These are phyloP conservation scores for Hypoxylon cercidicola DNA, from an alignment of 495 filamentous ascomycete genomes.

Conservation along the genomic window DNA sequence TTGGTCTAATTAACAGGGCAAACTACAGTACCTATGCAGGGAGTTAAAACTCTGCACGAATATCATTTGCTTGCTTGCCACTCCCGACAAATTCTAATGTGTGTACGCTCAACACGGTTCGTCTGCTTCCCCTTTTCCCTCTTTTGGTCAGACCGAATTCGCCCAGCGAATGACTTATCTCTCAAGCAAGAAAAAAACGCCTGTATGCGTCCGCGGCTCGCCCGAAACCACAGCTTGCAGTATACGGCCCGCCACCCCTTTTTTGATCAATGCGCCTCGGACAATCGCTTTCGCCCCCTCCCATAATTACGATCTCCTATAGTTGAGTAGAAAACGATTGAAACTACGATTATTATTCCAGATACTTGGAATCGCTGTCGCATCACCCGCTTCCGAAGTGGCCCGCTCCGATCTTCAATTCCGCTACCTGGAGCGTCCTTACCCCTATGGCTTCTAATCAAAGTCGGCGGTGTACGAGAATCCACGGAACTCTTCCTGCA, in stretches of 20 bases:
- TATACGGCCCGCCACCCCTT: not conserved
- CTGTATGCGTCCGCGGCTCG: slow-evolving; percentile 15
- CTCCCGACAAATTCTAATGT: slow-evolving; percentile 33
- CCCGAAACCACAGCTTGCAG: slow-evolving; percentile 19
- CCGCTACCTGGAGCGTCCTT: not conserved
- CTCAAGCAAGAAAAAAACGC: slow-evolving; percentile 18
- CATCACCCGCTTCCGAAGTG: too few species aligned
- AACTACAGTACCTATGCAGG: slow-evolving; percentile 23
- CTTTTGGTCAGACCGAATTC: slow-evolving; percentile 27
- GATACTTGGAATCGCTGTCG: too few species aligned
- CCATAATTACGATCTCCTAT: slow-evolving; percentile 19
- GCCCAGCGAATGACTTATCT: slow-evolving; percentile 38
- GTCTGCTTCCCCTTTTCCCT: not conserved
- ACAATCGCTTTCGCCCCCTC: slow-evolving; percentile 21
- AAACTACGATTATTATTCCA: slow-evolving; percentile 6
- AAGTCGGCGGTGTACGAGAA: slow-evolving; percentile 84
- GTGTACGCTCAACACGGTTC: slow-evolving; percentile 11
- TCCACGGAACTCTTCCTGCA: slow-evolving; percentile 99
- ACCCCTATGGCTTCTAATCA: slow-evolving; percentile 46
- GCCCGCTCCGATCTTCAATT: too few species aligned
- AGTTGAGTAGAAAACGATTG: slow-evolving; percentile 27
- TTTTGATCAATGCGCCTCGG: slow-evolving; percentile 27
- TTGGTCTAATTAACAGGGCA: slow-evolving; percentile 35
- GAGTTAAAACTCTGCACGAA: slow-evolving; percentile 24
- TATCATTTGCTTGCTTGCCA: slow-evolving; percentile 19